Evolutionary conservation across 2,329 filamentous ascomycete genomes (phyloP).

Genomic region (Neurospora sp.): DNA sequence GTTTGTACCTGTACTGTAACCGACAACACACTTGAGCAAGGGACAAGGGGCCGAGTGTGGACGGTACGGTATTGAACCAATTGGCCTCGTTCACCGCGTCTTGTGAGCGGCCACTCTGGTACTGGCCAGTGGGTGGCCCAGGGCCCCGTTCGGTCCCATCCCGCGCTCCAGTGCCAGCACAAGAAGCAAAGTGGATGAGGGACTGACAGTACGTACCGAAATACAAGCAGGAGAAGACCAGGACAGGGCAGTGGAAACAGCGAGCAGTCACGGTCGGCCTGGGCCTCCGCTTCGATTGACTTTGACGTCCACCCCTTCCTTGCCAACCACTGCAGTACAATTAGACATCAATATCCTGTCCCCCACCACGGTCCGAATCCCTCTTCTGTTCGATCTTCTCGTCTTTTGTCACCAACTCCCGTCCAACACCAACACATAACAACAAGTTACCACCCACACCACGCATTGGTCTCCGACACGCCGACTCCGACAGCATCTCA

Average conservation of each 20-base stretch:
- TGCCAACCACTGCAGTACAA: constrained; percentile 7
- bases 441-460: constrained; percentile 2
- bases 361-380: constrained; percentile 16
- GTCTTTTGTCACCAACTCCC: constrained; percentile 11
- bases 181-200: background rate
- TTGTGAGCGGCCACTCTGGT: constrained; percentile 3
- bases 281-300: constrained; percentile 4
- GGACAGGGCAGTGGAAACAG: background rate
- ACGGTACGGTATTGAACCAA: constrained; percentile 16
- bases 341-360: constrained; percentile 19
- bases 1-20: constrained; percentile 19
- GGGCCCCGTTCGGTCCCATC: background rate
- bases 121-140: background rate
- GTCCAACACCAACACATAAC: constrained; percentile 5
- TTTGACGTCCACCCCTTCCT: background rate
- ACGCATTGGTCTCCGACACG: background rate
- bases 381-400: constrained; percentile 7
- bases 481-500: background rate
- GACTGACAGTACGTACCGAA: constrained; percentile 1
- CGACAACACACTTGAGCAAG: background rate
- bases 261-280: constrained; percentile 5
- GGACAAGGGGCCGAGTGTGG: constrained; percentile 10
- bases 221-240: background rate
- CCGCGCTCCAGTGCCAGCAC: background rate
- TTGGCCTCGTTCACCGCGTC: constrained; percentile 17